Evolutionary conservation across 2,329 filamentous ascomycete species (phyloP).

Genomic region (Didymella pomorum): DNA sequence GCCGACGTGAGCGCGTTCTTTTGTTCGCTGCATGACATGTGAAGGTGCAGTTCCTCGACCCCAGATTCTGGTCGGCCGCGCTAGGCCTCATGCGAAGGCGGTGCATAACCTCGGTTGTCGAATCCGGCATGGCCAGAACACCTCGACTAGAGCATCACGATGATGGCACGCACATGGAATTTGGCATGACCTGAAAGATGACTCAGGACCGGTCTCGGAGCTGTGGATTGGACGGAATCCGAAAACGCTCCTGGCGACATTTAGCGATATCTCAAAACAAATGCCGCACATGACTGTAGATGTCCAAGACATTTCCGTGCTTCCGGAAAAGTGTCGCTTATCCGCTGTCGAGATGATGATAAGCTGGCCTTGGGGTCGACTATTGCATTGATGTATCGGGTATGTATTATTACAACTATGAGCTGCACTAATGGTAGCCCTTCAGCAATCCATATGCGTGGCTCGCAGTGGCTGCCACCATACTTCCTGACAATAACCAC

Average conservation of each 20-base stretch:
- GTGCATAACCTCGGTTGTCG: conserved; percentile 27
- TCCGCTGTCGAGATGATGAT: background rate
- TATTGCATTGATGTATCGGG: background rate
- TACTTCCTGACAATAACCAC: conserved; percentile 14
- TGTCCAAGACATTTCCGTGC: background rate
- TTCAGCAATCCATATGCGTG: conserved; percentile 42
- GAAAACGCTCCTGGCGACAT: background rate
- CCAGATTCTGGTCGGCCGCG: conserved; percentile 15
- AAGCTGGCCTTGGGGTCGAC: background rate
- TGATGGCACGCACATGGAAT: conserved; percentile 4
- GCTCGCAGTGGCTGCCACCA: conserved; percentile 22
- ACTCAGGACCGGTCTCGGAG: conserved; percentile 7
- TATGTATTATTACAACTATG: background rate
- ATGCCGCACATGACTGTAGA: background rate
- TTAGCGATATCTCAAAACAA: background rate
- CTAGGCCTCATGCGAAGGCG: conserved; percentile 11
- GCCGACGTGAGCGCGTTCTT: conserved; percentile 25
- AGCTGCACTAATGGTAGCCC: conserved; percentile 28
- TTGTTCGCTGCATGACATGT: conserved; percentile 36
- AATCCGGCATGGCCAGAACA: conserved; percentile 21
- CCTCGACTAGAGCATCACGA: conserved; percentile 12
- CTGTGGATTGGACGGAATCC: background rate
- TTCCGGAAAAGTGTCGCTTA: background rate
- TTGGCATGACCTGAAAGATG: background rate
- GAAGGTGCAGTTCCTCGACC: conserved; percentile 34